Percentiles rank a stretch among this genome's conserved stretches.
Evolutionary conservation across 495 filamentous ascomycete species (phyloP).

Genomic region (Penicillium riverlandense): DNA sequence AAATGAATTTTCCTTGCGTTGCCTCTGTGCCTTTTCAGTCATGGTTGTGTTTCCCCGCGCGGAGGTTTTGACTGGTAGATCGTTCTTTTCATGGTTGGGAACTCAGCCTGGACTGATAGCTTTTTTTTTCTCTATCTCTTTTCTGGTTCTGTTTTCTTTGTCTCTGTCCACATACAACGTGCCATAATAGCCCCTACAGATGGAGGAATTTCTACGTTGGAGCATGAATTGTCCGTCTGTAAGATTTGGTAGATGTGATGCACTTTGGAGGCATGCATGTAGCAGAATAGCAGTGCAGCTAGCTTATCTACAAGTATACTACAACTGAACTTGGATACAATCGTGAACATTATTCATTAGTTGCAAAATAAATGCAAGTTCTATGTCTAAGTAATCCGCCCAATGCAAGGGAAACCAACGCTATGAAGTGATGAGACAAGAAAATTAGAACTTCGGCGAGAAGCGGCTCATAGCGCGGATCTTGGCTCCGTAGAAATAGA

Average conservation of each 20-base stretch:
- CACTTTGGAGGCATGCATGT: no score
- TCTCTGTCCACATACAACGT: conserved; percentile 19
- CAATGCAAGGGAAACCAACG: no score
- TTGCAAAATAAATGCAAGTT: not conserved
- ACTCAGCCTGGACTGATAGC: conserved; percentile 4
- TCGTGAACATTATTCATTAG: conserved; percentile 1
- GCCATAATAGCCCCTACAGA: conserved; percentile 22
- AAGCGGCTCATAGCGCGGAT: conserved; percentile 49
- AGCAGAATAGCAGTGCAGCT: no score
- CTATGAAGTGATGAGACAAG: not conserved
- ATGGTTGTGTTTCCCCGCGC: no score
- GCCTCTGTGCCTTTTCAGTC: conserved; percentile 8
- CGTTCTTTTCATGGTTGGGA: no score
- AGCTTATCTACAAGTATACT: no score
- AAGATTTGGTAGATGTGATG: no score
- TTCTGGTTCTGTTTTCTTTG: conserved; percentile 4
- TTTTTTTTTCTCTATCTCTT: conserved; percentile 4
- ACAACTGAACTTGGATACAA: not conserved
- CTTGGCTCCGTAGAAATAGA: conserved; percentile 60
- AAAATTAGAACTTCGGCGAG: conserved; percentile 31
- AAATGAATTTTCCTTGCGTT: conserved; percentile 9
- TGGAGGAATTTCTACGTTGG: conserved; percentile 13
- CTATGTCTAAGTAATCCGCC: not conserved
- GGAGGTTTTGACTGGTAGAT: no score
- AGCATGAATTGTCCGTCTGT: not conserved